These are phyloP conservation scores for Malus sylvestris DNA, from an alignment of 306 rosid species.

Conservation along the genomic window DNA sequence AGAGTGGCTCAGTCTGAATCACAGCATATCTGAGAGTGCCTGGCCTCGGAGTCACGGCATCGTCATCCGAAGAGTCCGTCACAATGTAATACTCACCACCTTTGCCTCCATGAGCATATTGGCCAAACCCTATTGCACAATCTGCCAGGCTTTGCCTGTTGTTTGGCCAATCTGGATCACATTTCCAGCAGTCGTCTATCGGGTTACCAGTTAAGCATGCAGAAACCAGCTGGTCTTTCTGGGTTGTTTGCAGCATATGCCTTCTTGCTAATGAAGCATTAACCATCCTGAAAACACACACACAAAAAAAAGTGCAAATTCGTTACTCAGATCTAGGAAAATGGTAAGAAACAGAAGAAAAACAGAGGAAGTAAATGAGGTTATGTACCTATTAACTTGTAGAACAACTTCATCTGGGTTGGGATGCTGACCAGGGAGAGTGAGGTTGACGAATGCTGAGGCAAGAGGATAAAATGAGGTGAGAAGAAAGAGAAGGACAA, in stretches of 20 bases:
- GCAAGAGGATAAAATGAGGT: slow-evolving; percentile 28
- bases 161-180: slow-evolving; percentile 92
- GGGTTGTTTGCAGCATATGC: slow-evolving; percentile 40
- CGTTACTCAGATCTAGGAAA: background rate
- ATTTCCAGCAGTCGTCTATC: slow-evolving; percentile 97
- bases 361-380: background rate
- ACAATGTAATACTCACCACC: slow-evolving; percentile 77
- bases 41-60: slow-evolving; percentile 67
- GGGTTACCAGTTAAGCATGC: slow-evolving; percentile 86
- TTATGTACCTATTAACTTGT: slow-evolving; percentile 62
- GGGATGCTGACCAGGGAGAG: slow-evolving; percentile 84
- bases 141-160: slow-evolving; percentile 80
- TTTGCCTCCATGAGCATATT: slow-evolving; percentile 83
- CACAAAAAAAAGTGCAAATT: background rate
- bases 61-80: slow-evolving; percentile 74
- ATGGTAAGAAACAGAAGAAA: background rate
- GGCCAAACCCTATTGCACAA: slow-evolving; percentile 94
- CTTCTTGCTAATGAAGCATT: slow-evolving; percentile 78
- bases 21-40: slow-evolving; percentile 80
- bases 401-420: slow-evolving; percentile 74
- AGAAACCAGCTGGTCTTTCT: slow-evolving; percentile 17
- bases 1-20: slow-evolving; percentile 57
- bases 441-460: slow-evolving; percentile 50
- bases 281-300: slow-evolving; percentile 45
- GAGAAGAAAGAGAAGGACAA: slow-evolving; percentile 41